A percentile compares a stretch with the other conserved stretches of the same genome.
phyloP scores from a whole-genome alignment of 192 early-diverging fungal species.

The Blastocladiella britannica region DNA sequence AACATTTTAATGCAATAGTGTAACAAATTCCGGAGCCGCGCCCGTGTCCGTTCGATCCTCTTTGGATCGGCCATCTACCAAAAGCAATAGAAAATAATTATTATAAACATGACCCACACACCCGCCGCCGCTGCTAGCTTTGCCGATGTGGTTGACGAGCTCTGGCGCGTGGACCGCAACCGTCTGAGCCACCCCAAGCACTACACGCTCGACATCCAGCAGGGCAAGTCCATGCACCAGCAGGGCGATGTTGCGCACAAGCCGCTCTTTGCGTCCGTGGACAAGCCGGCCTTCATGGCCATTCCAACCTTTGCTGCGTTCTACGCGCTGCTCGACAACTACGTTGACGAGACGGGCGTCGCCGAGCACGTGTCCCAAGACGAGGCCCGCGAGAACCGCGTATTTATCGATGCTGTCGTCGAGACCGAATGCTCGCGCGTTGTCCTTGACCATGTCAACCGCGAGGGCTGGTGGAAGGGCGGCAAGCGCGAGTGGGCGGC shows the following conservation, averaged over 20 bases:
- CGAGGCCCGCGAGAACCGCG: not conserved
- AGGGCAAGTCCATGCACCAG: not conserved
- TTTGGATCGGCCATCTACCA: too few species aligned
- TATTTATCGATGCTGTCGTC: not conserved
- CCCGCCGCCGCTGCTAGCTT: too few species aligned
- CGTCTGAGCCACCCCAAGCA: not conserved
- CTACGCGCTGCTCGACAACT: slow-evolving; percentile 1
- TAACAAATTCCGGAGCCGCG: too few species aligned
- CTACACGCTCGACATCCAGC: not conserved
- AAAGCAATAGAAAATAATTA: too few species aligned
- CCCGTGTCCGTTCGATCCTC: too few species aligned
- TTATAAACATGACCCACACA: too few species aligned
- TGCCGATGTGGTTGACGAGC: not conserved
- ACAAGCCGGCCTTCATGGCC: not conserved
- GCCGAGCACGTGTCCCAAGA: not conserved
- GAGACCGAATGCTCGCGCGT: not conserved
- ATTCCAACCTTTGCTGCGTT: not conserved
- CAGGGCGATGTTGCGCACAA: not conserved
- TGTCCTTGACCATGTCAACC: not conserved
- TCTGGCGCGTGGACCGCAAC: not conserved
- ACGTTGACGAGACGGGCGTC: not conserved
- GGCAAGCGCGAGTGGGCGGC: not conserved
- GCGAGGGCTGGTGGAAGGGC: not conserved
- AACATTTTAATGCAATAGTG: too few species aligned
- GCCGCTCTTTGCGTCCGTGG: not conserved